Evolutionary conservation across 2,329 filamentous ascomycete species (phyloP), one percentile per base, ranked within the genome.

Genomic region (Diaporthe vaccinii): DNA sequence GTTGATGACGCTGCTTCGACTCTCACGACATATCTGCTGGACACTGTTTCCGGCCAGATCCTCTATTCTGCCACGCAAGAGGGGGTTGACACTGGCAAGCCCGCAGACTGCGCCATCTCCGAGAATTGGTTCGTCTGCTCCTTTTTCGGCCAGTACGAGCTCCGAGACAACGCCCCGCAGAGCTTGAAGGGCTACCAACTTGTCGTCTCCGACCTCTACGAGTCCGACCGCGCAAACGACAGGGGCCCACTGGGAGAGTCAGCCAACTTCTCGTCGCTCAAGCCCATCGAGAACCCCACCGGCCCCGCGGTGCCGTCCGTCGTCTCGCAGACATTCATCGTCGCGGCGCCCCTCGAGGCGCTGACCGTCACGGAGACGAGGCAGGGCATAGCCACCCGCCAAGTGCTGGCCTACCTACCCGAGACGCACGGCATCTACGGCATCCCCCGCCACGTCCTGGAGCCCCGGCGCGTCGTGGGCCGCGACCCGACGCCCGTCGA

Each of bases 71-170:
- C 91, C 61, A 90, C 88, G 0, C 93, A 98, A 81, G 84, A 89
- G 8, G 93, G 93, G 5, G 92, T 98, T 46, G 96, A 98, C 81
- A 87, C 90, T 1, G 87, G 85, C 65, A 93, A 95, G 81, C 89
- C 93, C 0, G 93, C 98, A 76, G 88, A 93, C 31, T 95, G 95
- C 57, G 90, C 92, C 36, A 88, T 98, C 71, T 94, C 95, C 0
- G 97, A 99, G 87, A 98, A 99, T 85, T 98, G 96, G 95, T 96
- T 97, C 81, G 90, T 93, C 9, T 98, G 98, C 86, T 93, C 95
- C 10, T 94, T 96, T 83, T 93, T 90, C 79, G 90, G 89, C 49
- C 85, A 90, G 79, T 92, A 92, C 81, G 85, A 86, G 4, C 87
- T 92, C 44, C 84, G 87, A 58, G 90, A 92, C 76, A 85, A 88